Base-by-base conservation (phyloP, 192 early-diverging fungal genomes). In the Cetraspora pellucida region DNA sequence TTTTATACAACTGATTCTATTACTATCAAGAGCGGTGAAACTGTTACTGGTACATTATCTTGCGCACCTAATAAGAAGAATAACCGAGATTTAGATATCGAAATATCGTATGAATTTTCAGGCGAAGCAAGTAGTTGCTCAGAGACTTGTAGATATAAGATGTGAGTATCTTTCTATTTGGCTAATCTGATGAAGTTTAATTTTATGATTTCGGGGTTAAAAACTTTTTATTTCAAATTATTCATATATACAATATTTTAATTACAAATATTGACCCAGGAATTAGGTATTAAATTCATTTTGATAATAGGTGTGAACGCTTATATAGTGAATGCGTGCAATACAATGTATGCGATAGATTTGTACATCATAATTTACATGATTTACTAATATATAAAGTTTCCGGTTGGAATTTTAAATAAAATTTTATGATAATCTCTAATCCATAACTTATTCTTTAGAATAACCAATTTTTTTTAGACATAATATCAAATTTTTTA, bases 61-160 rank as follows among this genome's bases (percentile, higher is more conserved):
- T 89, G 88, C 73, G 66, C 83, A 17, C 88, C 88, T 55, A 98
- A 98, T 77, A 84, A 79, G 57, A 86, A 84, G 75, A 99, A 99
- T 86, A 91, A 93, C 54, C 89, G 98, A 78, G 96, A 99, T 82
- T 84, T 97, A 54, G 96, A 98, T 77, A 97, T 99, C 78, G 84
- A 78, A 46, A 92, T 98, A 72, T 78, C 77, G 23, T 84, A 81
- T 52, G 81, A 82, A 58, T 84, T 84, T 70, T 70, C 58, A 30
- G 81, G 83, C 17, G 64, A 77, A 59, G 66, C 74, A 55, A 78
- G 80, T 72, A 66, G 77, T 47, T 28, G 78, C 49, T 79, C 80
- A 70, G 83, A 84, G 77, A 77, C 74, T 77, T 82, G 81, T 74
- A 81, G 80, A 78, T 84, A 82, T 74, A 81, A 80, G 58, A 84